Base-by-base conservation (phyloP, 805 yeast genomes). In the Hanseniaspora lindneri region DNA sequence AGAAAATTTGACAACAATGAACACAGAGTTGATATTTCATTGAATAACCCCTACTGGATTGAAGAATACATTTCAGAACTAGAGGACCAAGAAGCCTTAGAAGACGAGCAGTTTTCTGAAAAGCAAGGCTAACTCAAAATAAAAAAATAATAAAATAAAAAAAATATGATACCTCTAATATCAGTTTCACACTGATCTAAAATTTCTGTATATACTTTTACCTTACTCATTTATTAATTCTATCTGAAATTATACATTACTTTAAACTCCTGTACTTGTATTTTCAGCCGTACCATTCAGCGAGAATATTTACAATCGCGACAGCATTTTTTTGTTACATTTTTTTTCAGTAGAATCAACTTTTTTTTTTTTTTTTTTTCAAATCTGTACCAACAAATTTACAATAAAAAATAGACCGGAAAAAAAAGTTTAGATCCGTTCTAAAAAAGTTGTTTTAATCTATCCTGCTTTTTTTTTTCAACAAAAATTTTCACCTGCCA, bases 31-130 rank as follows among this genome's bases (percentile, higher is more conserved):
- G 43, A 43, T 11, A 50, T 62, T 4, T 36, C 36, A 4, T 61
- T 65, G 1, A 53, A 51, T 24, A 51, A 43, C 25, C 66, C 66
- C 13, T 52, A 52, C 27, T 63, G 66, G 64, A 44, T 52, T 3
- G 43, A 48, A 9, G 51, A 52, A 9, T 57, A 56, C 54, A 20
- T 32, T 21, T 39, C 44, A 16, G 51, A 51, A 7, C 9, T 37
- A n/a, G 41, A 37, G 16, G 41, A 37, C 4, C 41, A 50, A 10
- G 28, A 20, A 19, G 10, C 44, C 13, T 21, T 39, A 5, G 42
- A 27, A 39, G 40, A 24, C 21, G 41, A 37, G 8, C 41, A 37
- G 13, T 14, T 24, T 25, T 10, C n/a, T 20, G 41, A 37, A 16
- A 27, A 35, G 3, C 10, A 34, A n/a, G 27, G 4, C 7, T 21